Conservation (phyloP, 805 yeast genomes). For the Yarrowia osloensis region DNA sequence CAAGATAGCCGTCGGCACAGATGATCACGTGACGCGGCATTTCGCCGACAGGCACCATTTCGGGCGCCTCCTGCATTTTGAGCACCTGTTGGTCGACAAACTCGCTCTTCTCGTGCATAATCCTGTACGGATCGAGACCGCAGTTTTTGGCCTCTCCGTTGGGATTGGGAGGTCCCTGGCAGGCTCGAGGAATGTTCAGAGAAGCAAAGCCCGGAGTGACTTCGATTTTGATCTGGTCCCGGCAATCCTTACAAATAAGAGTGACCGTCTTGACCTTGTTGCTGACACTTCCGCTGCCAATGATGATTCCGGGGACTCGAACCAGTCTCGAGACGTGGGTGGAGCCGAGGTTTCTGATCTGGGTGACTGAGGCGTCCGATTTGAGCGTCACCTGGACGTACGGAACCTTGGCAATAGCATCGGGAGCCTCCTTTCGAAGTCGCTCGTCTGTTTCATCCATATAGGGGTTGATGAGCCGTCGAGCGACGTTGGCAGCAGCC, state of each 20-base stretch:
- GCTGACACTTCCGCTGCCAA: constrained; percentile 82
- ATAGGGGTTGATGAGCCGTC: constrained; percentile 49
- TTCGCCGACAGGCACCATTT: constrained; percentile 98
- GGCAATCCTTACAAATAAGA: constrained; percentile 83
- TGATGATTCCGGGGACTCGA: constrained; percentile 88
- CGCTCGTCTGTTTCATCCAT: constrained; percentile 30
- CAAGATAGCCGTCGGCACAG: constrained; percentile 84
- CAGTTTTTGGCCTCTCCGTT: constrained; percentile 57
- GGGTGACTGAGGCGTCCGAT: constrained; percentile 68
- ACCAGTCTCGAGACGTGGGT: constrained; percentile 88
- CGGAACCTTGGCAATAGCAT: constrained; percentile 61
- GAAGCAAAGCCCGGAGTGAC: constrained; percentile 72
- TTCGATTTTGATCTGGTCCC: constrained; percentile 68
- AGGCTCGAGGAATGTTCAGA: constrained; percentile 63
- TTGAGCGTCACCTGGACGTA: constrained; percentile 77
- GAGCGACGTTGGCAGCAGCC: constrained; percentile 64
- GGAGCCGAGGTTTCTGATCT: constrained; percentile 81
- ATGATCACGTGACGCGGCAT: constrained; percentile 92
- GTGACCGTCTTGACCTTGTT: constrained; percentile 85
- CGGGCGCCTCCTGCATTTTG: constrained; percentile 96
- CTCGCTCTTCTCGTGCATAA: constrained; percentile 90
- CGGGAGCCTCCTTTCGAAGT: constrained; percentile 39
- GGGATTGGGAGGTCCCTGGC: constrained; percentile 59
- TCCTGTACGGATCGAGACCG: constrained; percentile 89
- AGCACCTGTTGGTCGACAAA: constrained; percentile 93